Evolutionary conservation across 2,329 filamentous ascomycete genomes (phyloP).

Genomic region (Venturia effusa): DNA sequence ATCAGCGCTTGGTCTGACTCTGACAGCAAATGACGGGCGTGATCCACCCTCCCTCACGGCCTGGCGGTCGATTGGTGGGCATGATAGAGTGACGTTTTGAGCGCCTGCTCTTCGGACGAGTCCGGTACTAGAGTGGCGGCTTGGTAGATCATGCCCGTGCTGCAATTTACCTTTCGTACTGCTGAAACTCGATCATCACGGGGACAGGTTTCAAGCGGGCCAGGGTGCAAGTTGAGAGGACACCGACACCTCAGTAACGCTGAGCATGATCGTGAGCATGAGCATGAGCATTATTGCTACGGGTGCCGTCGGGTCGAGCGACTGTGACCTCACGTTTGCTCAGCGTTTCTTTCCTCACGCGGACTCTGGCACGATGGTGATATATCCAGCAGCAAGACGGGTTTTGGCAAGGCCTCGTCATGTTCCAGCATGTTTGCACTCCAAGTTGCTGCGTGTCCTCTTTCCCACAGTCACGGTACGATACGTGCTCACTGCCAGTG

Average conservation of each 20-base stretch:
- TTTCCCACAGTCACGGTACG: no score
- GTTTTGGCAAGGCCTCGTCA: not conserved
- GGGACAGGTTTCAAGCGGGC: constrained; percentile 3
- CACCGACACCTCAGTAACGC: no score
- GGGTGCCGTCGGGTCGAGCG: not conserved
- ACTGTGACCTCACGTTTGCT: no score
- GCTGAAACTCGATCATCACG: constrained; percentile 3
- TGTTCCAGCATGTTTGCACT: not conserved
- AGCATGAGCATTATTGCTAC: not conserved
- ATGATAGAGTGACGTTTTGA: not conserved
- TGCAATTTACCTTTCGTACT: not conserved
- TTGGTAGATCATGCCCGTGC: not conserved
- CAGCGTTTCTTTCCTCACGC: no score
- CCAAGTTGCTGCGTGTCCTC: not conserved
- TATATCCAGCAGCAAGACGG: not conserved
- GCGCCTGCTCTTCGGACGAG: not conserved
- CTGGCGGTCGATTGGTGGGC: not conserved
- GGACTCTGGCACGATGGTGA: no score
- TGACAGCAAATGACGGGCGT: not conserved
- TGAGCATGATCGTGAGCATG: no score
- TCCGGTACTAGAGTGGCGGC: constrained; percentile 1
- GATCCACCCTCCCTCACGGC: not conserved
- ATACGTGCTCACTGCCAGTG: not conserved
- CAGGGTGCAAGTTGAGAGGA: not conserved
- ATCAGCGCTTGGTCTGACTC: not conserved